phyloP scores from a whole-genome alignment of 2,329 filamentous ascomycete genomes.

The Pseudogymnoascus verrucosus region DNA sequence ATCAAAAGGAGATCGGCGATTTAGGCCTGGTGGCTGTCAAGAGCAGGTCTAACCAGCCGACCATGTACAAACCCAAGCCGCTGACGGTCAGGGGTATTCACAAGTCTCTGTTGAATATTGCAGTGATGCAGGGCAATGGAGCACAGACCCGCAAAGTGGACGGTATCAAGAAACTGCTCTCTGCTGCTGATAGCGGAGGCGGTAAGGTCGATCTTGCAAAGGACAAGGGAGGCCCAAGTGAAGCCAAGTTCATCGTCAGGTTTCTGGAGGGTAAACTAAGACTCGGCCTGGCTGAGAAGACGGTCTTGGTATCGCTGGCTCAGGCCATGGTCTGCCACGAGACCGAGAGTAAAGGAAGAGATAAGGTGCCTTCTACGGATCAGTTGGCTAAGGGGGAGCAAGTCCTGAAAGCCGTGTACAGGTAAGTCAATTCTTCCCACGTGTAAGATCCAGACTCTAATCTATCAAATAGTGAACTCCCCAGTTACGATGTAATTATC shows the following conservation, averaged over 20 bases:
- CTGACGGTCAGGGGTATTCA: constrained; percentile 82
- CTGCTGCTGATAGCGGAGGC: constrained; percentile 68
- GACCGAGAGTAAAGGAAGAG: constrained; percentile 54
- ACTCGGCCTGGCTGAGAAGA: constrained; percentile 85
- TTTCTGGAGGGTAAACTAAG: constrained; percentile 92
- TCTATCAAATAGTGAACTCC: constrained; percentile 62
- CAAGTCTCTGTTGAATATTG: constrained; percentile 79
- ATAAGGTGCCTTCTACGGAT: constrained; percentile 59
- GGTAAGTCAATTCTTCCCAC: constrained; percentile 38
- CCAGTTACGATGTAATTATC: constrained; percentile 91
- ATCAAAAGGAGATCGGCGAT: constrained; percentile 95
- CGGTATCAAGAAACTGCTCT: constrained; percentile 92
- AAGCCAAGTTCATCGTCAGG: constrained; percentile 87
- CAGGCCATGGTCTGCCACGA: constrained; percentile 86
- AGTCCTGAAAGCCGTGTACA: constrained; percentile 84
- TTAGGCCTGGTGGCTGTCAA: constrained; percentile 91
- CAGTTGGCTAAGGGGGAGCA: constrained; percentile 78
- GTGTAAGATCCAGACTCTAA: constrained; percentile 26
- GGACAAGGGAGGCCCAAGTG: constrained; percentile 87
- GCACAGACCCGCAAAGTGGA: constrained; percentile 88
- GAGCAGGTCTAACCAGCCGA: constrained; percentile 88
- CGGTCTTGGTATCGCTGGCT: constrained; percentile 79
- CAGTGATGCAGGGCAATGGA: constrained; percentile 76
- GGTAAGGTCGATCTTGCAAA: constrained; percentile 84
- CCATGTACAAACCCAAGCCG: constrained; percentile 96